Conservation (phyloP, 1,284 basidiomycete species). For the Macrocystidia cucumis region DNA sequence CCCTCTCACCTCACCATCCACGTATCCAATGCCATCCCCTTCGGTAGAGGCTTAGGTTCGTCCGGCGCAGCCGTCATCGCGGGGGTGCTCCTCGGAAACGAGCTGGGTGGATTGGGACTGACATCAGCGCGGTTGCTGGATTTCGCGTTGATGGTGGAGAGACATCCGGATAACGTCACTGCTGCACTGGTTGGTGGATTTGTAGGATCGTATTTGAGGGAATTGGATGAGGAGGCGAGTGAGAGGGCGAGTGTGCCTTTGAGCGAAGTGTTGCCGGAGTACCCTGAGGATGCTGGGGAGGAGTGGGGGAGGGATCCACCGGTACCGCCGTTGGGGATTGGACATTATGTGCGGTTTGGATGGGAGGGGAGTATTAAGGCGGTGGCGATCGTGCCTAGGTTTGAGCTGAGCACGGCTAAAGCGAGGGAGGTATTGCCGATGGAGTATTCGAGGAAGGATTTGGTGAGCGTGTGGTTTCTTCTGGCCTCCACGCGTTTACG, state of each 20-base stretch:
- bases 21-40: constrained; percentile 92
- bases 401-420: constrained; percentile 95
- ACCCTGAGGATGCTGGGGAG: constrained; percentile 86
- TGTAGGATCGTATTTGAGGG: constrained; percentile 94
- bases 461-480: constrained; percentile 49
- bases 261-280: constrained; percentile 95
- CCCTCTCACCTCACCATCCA: constrained; percentile 71
- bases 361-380: constrained; percentile 89
- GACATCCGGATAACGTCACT: constrained; percentile 98
- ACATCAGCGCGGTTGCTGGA: constrained; percentile 77
- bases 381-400: constrained; percentile 91
- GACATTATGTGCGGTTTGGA: constrained; percentile 89
- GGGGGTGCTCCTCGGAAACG: constrained; percentile 86
- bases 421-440: constrained; percentile 86
- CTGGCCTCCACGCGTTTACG: background rate
- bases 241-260: constrained; percentile 87
- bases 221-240: constrained; percentile 73
- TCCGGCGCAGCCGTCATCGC: constrained; percentile 98
- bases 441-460: constrained; percentile 82
- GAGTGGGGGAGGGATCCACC: constrained; percentile 90
- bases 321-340: constrained; percentile 83
- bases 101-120: constrained; percentile 72
- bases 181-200: constrained; percentile 97
- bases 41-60: constrained; percentile 94
- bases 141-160: constrained; percentile 98